Evolutionary conservation across 352 stramenopile genomes (phyloP).

Genomic region (Phytophthora pluvialis): DNA sequence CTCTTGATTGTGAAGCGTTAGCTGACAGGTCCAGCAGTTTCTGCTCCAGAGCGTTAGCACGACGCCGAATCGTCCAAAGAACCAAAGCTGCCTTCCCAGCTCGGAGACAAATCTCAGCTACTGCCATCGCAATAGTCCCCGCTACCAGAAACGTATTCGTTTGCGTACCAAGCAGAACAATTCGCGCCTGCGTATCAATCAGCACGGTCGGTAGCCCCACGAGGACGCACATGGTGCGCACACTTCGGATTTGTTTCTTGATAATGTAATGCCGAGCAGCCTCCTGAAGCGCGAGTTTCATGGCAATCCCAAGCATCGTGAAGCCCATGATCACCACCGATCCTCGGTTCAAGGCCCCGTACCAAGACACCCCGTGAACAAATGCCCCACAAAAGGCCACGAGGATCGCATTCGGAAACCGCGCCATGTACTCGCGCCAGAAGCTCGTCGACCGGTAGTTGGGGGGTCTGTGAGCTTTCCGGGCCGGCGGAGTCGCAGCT

Average conservation of each 20-base stretch:
- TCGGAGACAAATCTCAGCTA: constrained; percentile 38
- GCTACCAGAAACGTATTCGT: constrained; percentile 25
- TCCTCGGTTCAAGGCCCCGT: constrained; percentile 10
- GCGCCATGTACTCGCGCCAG: constrained; percentile 2
- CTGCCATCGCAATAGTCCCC: constrained; percentile 30
- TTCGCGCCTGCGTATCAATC: constrained; percentile 56
- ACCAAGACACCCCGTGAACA: constrained; percentile 33
- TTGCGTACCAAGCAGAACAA: constrained; percentile 44
- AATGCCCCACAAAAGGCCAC: constrained; percentile 20
- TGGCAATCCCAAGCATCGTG: constrained; percentile 18
- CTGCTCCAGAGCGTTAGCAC: constrained; percentile 1
- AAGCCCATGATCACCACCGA: constrained; percentile 30
- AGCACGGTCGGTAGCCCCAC: constrained; percentile 52
- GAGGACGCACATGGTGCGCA: constrained; percentile 47
- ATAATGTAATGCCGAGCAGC: constrained; percentile 24
- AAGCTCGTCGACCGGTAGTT: constrained; percentile 13
- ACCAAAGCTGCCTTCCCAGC: constrained; percentile 31
- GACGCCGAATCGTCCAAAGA: constrained; percentile 19
- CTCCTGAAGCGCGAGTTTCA: constrained; percentile 49
- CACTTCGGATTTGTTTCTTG: constrained; percentile 38
- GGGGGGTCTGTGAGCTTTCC: background rate
- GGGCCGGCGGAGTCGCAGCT: background rate
- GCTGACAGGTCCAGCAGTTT: constrained; percentile 1
- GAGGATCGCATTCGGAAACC: background rate
- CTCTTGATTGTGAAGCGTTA: background rate